These are phyloP conservation scores for Elongisporangium prolatum DNA, from an alignment of 352 stramenopile genomes.

Conservation along the genomic window DNA sequence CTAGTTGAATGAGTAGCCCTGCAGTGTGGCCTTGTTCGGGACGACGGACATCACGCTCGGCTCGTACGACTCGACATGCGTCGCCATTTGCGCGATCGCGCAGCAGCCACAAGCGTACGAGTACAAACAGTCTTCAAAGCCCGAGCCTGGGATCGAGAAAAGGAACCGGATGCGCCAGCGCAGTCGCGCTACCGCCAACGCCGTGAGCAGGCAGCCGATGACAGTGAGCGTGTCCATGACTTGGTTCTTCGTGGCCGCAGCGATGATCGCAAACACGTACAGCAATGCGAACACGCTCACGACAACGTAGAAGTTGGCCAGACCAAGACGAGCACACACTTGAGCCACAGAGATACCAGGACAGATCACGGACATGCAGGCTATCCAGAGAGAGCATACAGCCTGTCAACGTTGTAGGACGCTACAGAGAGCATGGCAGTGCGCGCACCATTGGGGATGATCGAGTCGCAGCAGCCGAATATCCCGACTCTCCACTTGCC, in stretches of 20 bases:
- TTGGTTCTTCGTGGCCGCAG: slow-evolving; percentile 14
- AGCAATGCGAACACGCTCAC: slow-evolving; percentile 25
- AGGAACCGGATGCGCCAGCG: slow-evolving; percentile 50
- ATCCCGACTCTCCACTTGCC: slow-evolving; percentile 31
- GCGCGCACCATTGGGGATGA: slow-evolving; percentile 29
- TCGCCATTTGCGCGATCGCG: slow-evolving; percentile 45
- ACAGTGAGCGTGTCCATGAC: slow-evolving; percentile 28
- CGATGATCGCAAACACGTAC: slow-evolving; percentile 28
- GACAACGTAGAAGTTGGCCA: slow-evolving; percentile 34
- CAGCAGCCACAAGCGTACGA: slow-evolving; percentile 38
- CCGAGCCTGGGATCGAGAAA: slow-evolving; percentile 41
- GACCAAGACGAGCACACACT: slow-evolving; percentile 32
- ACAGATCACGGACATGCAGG: slow-evolving; percentile 30
- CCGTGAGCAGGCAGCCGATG: slow-evolving; percentile 22
- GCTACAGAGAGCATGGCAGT: neutral
- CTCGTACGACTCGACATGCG: slow-evolving; percentile 39
- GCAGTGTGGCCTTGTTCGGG: slow-evolving; percentile 27
- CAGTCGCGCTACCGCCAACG: slow-evolving; percentile 33
- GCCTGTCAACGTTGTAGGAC: neutral
- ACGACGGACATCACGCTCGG: slow-evolving; percentile 18
- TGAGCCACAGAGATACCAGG: slow-evolving; percentile 44
- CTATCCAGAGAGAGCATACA: slow-evolving; percentile 7
- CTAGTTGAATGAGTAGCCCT: slow-evolving; percentile 35
- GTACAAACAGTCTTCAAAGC: slow-evolving; percentile 28
- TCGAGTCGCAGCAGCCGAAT: slow-evolving; percentile 23